Evolutionary conservation across 1,284 basidiomycete species (phyloP), one percentile per base, ranked within the genome.

Genomic region (Ceratobasidium sp.): DNA sequence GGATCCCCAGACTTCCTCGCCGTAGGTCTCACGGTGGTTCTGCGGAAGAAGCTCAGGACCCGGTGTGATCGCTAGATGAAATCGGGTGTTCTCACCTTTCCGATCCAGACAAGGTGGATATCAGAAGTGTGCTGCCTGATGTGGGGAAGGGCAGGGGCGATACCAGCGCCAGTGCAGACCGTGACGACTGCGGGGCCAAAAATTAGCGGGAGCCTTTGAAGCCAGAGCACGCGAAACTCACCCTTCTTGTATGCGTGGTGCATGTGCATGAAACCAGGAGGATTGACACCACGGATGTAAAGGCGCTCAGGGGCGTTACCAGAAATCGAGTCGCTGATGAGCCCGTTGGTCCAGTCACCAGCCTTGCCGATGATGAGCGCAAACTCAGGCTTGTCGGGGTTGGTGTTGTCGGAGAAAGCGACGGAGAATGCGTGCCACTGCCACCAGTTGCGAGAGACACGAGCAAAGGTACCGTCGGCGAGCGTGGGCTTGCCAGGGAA

Each of bases 21-120:
- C 58, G 31, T 72, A 72, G 8, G 69, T 72, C 34, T 72, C 62
- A n/a, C 61, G 56, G 58, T 72, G 69, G 27, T 72, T 72, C 69
- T 62, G 14, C 13, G 8, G 27, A 14, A 11, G 7, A 8, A 16
- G 51, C 8, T 2, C 54, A 69, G 51, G 49, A 54, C 51, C 58
- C 53, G 51, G 29, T 22, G 11, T n/a, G 64, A 66, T 66, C 49
- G 34, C 39, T 29, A 66, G 51, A 34, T 54, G 29, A 54, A 37
- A n/a, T 48, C 49, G n/a, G n/a, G n/a, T 3, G 19, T 43, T 29
- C 65, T 5, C 16, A 71, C 68, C 68, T 71, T 71, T 27, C 22
- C 68, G 13, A 71, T 71, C 68, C 68, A 71, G 9, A 71, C 27
- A 24, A 71, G 29, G 41, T 59, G 49, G 43, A 71, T 71, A n/a